Base-by-base conservation (phyloP, 768 basidiomycete genomes). In the Leccinum arenicola region DNA sequence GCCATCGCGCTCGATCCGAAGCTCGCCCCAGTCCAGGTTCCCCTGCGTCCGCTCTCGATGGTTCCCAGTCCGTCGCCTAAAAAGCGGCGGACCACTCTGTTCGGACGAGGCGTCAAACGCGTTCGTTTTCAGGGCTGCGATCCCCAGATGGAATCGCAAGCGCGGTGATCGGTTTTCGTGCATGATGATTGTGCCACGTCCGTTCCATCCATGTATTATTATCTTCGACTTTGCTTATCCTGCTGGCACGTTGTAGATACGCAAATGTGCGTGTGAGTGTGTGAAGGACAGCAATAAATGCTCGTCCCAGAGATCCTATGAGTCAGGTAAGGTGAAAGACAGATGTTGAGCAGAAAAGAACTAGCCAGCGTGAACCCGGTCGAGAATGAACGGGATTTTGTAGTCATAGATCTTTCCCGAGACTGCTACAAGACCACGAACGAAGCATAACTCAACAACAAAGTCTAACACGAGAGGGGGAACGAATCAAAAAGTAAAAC, bases 1-100 rank as follows among this genome's bases (percentile, higher is more conserved):
- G 67, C 68, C 19, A 72, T 72, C n/a, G 43, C 59, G 4, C 56
- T 61, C n/a, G 69, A 72, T 38, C 73, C 71, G 14, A 72, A 74
- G 58, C 71, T 72, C 35, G 69, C 71, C 3, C 71, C 71, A 29
- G 71, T 74, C 15, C 71, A 71, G 15, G 73, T 59, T 10, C 71
- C 73, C 17, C 67, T 72, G 17, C 70, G 70, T 4, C 73, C 73
- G 14, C 36, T 73, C 7, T 72, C 72, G 21, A 71, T 60, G 60
- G 35, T 61, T 21, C 55, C 59, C 0, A 60, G 62, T 55, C 68
- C 61, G 27, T 31, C 68, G 8, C 62, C 43, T 49, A 56, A 51
- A 57, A 58, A 60, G 52, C 62, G 64, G 56, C 31, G 50, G 54
- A 59, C 9, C n/a, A 45, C 61, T 14, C 57, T 70, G 15, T 70